phyloP scores from a whole-genome alignment of 345 rosid genomes.

The Eucalyptus brandiana region DNA sequence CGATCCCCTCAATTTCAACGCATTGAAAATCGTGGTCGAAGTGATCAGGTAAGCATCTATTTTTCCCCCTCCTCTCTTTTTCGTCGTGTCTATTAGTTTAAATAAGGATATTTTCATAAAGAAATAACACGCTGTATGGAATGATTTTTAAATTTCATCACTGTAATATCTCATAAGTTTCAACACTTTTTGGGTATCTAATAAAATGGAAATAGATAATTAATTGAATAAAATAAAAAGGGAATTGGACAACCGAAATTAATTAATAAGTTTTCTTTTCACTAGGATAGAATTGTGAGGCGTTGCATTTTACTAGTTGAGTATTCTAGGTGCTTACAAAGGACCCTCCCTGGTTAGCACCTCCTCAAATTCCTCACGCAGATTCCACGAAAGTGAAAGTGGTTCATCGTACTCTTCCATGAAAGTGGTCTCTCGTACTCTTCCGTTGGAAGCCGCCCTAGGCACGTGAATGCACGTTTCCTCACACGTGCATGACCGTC shows the following conservation, averaged over 20 bases:
- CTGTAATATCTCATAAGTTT: neutral
- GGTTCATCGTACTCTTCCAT: neutral
- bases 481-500: neutral
- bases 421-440: neutral
- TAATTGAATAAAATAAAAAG: neutral
- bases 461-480: neutral
- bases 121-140: no score
- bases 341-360: neutral
- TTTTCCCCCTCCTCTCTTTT: neutral
- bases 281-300: neutral
- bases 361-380: neutral
- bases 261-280: neutral
- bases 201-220: neutral
- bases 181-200: neutral
- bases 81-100: neutral
- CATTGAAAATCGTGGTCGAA: slow-evolving; percentile 9
- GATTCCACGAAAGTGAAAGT: neutral
- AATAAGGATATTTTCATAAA: neutral
- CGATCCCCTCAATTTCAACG: slow-evolving; percentile 31
- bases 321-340: neutral
- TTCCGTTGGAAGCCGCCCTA: neutral
- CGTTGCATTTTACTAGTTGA: neutral
- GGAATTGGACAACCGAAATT: neutral
- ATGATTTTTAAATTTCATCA: neutral
- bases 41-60: slow-evolving; percentile 5